These are phyloP conservation scores for Ramaria rubella DNA, from an alignment of 768 basidiomycete species.

Conservation along the genomic window DNA sequence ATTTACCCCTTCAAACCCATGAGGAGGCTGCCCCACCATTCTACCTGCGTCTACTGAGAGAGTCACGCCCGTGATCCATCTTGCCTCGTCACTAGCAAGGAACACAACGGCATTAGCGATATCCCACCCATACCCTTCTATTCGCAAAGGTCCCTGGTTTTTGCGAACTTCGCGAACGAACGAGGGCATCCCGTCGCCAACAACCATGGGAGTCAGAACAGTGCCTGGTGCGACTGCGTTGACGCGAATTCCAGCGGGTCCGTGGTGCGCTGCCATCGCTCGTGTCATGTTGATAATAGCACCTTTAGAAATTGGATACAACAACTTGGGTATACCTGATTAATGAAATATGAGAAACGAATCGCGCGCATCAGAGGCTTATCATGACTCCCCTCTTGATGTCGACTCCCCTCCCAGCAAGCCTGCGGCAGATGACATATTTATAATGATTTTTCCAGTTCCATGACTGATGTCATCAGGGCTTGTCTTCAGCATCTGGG, in stretches of 20 bases:
- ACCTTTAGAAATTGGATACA: slow-evolving; percentile 54
- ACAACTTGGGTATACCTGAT: slow-evolving; percentile 25
- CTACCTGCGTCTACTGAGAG: slow-evolving; percentile 6
- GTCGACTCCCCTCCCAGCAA: slow-evolving; percentile 31
- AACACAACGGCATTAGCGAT: slow-evolving; percentile 3
- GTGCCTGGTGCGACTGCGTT: slow-evolving; percentile 34
- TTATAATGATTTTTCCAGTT: slow-evolving; percentile 48
- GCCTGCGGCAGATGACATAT: slow-evolving; percentile 54
- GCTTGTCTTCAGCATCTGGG: slow-evolving; percentile 44
- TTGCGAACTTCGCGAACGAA: neutral
- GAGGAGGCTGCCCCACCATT: neutral
- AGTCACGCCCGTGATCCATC: slow-evolving; percentile 3
- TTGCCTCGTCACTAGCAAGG: slow-evolving; percentile 9
- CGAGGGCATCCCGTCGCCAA: neutral
- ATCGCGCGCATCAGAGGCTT: slow-evolving; percentile 10
- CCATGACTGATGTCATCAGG: neutral
- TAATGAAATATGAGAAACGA: neutral
- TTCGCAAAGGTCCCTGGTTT: neutral
- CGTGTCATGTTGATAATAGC: slow-evolving; percentile 53
- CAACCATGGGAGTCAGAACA: slow-evolving; percentile 5
- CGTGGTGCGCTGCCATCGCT: slow-evolving; percentile 45
- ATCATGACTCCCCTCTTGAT: no score
- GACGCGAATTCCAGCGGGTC: slow-evolving; percentile 51
- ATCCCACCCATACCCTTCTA: slow-evolving; percentile 3
- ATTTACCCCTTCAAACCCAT: no score